Base-by-base conservation (phyloP, 345 rosid species). In the Lenwebbia sp. region DNA sequence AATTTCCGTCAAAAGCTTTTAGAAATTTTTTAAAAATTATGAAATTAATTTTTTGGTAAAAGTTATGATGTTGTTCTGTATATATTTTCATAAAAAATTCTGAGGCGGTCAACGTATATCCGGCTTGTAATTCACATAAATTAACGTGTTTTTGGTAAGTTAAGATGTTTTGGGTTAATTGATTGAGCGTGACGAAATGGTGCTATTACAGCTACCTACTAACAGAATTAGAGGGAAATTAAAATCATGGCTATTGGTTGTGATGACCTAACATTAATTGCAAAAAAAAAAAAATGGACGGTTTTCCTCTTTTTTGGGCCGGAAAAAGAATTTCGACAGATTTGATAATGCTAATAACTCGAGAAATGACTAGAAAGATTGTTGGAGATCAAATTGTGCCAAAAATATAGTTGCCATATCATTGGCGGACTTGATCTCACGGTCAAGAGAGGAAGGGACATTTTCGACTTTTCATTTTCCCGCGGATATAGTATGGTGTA, bases 141-240 rank as follows among this genome's bases (percentile, higher is more conserved):
- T 65, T 65, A 30, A 65, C 23, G 0, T 17, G 12, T 30, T 1
- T 0, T 65, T 17, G 23, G 0, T 9, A 65, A 33, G 0, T 65
- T 15, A 17, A 37, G 0, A 65, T 65, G 76, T 7, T 54, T 15
- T 30, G 0, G 17, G 4, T 3, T 30, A 4, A 7, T 53, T 65
- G 23, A 65, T 30, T 0, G 3, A 30, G 8, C 3, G 1, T 15
- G 41, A 62, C 0, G 5, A 11, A 4, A 28, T 37, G 0, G 17
- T 0, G 12, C 2, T 17, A 3, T 30, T 30, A 15, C 0, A 0
- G 41, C 23, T 15, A 4, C 9, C 8, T 30, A 14, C 33, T 7
- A 15, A 30, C 0, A 4, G 11, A 7, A 30, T 6, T 7, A 3
- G 3, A 65, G 76, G 0, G 3, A 30, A 30, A 65, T 6, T 8